These are phyloP conservation scores for Serendipita sp. DNA, from an alignment of 768 basidiomycete genomes.

Conservation along the genomic window DNA sequence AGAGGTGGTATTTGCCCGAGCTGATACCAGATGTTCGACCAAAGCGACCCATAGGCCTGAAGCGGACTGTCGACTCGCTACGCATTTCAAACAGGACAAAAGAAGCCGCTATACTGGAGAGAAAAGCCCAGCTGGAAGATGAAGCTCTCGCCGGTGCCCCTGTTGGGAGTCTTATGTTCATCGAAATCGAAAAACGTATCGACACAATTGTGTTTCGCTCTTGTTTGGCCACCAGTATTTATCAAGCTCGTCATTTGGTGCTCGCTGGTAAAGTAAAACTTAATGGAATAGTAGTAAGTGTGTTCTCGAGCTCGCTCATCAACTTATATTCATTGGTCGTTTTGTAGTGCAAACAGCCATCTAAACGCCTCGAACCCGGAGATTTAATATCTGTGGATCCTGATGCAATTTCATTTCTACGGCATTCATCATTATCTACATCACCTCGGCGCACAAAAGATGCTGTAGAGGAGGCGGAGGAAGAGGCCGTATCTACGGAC, in stretches of 20 bases:
- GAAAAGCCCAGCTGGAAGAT: conserved; percentile 34
- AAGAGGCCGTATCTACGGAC: conserved; percentile 6
- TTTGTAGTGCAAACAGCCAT: conserved; percentile 54
- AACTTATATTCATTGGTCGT: neutral
- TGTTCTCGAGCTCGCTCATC: neutral
- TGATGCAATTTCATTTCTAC: conserved; percentile 55
- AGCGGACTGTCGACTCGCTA: neutral
- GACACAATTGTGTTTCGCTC: conserved; percentile 83
- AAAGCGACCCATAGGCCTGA: conserved; percentile 33
- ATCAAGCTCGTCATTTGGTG: conserved; percentile 74
- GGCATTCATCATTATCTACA: conserved; percentile 1
- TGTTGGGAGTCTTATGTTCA: conserved; percentile 87
- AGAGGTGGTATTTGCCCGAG: conserved; percentile 82
- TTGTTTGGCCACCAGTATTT: conserved; percentile 78
- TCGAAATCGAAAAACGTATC: conserved; percentile 84
- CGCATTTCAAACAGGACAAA: conserved; percentile 12
- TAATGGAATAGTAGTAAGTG: conserved; percentile 73
- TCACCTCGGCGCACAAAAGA: neutral
- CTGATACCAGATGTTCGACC: conserved; percentile 75
- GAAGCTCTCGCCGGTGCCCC: conserved; percentile 57
- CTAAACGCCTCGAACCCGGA: conserved; percentile 79
- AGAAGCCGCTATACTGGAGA: conserved; percentile 28
- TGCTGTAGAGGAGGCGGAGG: neutral
- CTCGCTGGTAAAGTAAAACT: conserved; percentile 74
- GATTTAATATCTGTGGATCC: conserved; percentile 90